Percentiles rank a stretch among this genome's conserved stretches.
phyloP scores from a whole-genome alignment of 2,329 filamentous ascomycete genomes.

The Neonectria punicea region DNA sequence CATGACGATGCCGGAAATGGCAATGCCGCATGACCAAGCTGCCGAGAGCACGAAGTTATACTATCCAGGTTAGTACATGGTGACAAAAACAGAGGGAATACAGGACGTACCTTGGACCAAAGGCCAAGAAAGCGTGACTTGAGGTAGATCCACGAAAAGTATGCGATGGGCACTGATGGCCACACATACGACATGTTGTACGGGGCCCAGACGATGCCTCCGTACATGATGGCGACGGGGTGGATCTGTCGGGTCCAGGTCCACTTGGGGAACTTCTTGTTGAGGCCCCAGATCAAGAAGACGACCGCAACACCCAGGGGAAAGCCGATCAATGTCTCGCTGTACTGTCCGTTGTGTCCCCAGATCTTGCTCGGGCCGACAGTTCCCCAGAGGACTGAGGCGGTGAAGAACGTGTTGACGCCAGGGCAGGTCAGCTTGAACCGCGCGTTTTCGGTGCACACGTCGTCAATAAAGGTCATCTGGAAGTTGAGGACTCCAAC shows the following conservation, averaged over 20 bases:
- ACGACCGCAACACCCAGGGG: conserved; percentile 60
- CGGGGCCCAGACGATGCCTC: conserved; percentile 57
- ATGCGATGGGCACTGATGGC: conserved; percentile 63
- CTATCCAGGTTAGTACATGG: conserved; percentile 38
- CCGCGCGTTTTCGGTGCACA: conserved; percentile 59
- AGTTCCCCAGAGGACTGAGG: conserved; percentile 65
- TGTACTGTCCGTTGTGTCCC: conserved; percentile 60
- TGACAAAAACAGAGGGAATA: no score
- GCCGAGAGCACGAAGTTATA: conserved; percentile 66
- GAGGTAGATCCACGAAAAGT: conserved; percentile 63
- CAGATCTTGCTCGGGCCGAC: conserved; percentile 63
- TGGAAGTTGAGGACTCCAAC: conserved; percentile 62
- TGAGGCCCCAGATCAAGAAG: conserved; percentile 52
- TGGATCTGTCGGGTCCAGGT: conserved; percentile 57
- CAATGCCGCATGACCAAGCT: conserved; percentile 61
- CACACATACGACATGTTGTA: conserved; percentile 64
- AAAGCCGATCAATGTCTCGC: conserved; percentile 60
- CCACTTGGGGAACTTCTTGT: conserved; percentile 55
- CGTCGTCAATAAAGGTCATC: conserved; percentile 58
- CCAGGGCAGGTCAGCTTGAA: conserved; percentile 63
- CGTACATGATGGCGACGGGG: conserved; percentile 59
- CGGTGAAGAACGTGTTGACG: conserved; percentile 67
- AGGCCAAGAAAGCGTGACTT: conserved; percentile 60
- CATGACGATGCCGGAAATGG: conserved; percentile 62
- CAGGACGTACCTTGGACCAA: conserved; percentile 60